Percentiles rank a stretch among this genome's conserved stretches.
These are phyloP conservation scores for Leptographium galeiforme DNA, from an alignment of 2,329 filamentous ascomycete genomes.

Conservation along the genomic window DNA sequence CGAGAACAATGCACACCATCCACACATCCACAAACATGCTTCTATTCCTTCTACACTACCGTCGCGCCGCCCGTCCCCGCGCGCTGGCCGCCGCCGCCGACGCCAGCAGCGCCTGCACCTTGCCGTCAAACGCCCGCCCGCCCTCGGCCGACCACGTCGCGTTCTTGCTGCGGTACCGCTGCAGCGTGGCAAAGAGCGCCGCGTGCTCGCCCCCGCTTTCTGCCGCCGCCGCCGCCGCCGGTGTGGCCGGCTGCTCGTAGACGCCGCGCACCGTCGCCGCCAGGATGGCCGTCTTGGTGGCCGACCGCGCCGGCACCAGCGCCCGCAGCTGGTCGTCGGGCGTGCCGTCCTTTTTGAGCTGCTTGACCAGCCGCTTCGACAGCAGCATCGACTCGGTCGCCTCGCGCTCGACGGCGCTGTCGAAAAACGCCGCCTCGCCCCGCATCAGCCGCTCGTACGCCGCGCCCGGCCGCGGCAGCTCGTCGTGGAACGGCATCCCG, in stretches of 20 bases:
- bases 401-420: conserved; percentile 17
- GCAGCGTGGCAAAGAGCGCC: conserved; percentile 13
- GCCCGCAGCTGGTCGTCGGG: background rate
- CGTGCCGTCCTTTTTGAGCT: background rate
- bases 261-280: conserved; percentile 23
- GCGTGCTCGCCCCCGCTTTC: no score
- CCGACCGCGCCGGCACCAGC: conserved; percentile 10
- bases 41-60: background rate
- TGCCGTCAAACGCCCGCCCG: conserved; percentile 16
- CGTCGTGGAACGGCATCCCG: conserved; percentile 19
- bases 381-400: conserved; percentile 3
- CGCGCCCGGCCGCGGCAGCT: conserved; percentile 12
- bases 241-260: conserved; percentile 20
- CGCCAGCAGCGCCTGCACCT: conserved; percentile 18
- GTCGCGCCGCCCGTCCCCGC: background rate
- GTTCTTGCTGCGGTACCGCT: conserved; percentile 23
- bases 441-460: conserved; percentile 12
- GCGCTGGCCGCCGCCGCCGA: background rate
- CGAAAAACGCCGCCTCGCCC: conserved; percentile 21
- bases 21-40: no score
- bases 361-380: background rate
- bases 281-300: conserved; percentile 20
- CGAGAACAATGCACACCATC: no score
- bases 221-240: conserved; percentile 1
- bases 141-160: conserved; percentile 26